phyloP scores from a whole-genome alignment of 768 basidiomycete species.

The Pisolithus microcarpus region DNA sequence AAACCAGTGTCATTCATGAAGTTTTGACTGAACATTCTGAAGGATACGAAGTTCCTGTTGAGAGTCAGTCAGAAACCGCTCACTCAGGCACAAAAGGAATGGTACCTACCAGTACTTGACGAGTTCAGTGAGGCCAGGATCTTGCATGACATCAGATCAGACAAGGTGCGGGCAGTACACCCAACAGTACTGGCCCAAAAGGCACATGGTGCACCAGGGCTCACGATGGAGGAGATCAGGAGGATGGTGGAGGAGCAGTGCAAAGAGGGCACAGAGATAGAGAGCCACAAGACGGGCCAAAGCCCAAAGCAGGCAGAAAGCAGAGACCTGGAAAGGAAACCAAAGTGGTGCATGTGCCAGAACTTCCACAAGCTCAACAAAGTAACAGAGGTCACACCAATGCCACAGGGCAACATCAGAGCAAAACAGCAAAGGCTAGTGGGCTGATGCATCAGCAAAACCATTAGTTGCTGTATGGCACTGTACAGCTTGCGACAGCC shows the following conservation, averaged over 20 bases:
- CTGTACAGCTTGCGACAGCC: too few species aligned
- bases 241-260: too few species aligned
- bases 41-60: slow-evolving; percentile 21
- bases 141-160: background rate
- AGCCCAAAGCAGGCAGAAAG: too few species aligned
- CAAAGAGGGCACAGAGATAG: too few species aligned
- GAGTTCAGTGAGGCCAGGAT: slow-evolving; percentile 30
- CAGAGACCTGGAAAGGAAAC: background rate
- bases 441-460: too few species aligned
- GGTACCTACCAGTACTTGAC: slow-evolving; percentile 25
- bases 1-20: slow-evolving; percentile 21
- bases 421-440: slow-evolving; percentile 31
- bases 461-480: too few species aligned
- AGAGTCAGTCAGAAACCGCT: slow-evolving; percentile 28
- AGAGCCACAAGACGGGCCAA: too few species aligned
- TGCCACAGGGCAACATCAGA: slow-evolving; percentile 33
- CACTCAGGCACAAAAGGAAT: slow-evolving; percentile 27
- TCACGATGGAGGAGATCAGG: too few species aligned
- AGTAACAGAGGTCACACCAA: slow-evolving; percentile 20
- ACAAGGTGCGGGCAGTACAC: slow-evolving; percentile 7
- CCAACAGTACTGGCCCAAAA: too few species aligned
- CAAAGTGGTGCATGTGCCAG: slow-evolving; percentile 33
- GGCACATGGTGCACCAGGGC: too few species aligned
- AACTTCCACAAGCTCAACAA: slow-evolving; percentile 32
- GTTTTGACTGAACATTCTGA: slow-evolving; percentile 29